Conservation (phyloP, 2,329 filamentous ascomycete genomes). For the Huntiella abstrusa region DNA sequence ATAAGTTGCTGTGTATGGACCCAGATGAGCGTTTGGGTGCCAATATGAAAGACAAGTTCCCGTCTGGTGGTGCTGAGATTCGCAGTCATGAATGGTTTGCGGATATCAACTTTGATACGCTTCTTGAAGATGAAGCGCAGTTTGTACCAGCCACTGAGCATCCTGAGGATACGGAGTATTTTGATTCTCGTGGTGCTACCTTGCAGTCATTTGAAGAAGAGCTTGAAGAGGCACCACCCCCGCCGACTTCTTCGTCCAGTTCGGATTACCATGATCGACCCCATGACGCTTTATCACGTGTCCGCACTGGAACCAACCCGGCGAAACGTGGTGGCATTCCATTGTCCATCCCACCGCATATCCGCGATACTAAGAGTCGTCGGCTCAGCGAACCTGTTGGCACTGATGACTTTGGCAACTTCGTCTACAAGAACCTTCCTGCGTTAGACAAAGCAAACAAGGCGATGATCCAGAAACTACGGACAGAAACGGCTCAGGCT, state of each 20-base stretch:
- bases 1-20: slow-evolving; percentile 72
- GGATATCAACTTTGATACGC: slow-evolving; percentile 70
- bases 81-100: slow-evolving; percentile 76
- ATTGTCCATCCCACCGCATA: slow-evolving; percentile 87
- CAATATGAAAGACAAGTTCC: slow-evolving; percentile 65
- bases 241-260: slow-evolving; percentile 47
- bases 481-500: slow-evolving; percentile 67
- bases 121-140: slow-evolving; percentile 88
- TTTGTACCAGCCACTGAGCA: slow-evolving; percentile 88
- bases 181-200: slow-evolving; percentile 78
- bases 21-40: slow-evolving; percentile 67
- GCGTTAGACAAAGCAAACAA: slow-evolving; percentile 97
- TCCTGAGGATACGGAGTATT: slow-evolving; percentile 95
- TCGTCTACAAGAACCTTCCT: slow-evolving; percentile 91
- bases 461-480: slow-evolving; percentile 90
- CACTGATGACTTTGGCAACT: slow-evolving; percentile 86
- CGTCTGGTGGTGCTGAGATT: slow-evolving; percentile 78
- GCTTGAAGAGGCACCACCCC: slow-evolving; percentile 64
- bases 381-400: slow-evolving; percentile 78
- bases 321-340: slow-evolving; percentile 88
- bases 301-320: slow-evolving; percentile 43
- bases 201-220: slow-evolving; percentile 86
- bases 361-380: slow-evolving; percentile 73
- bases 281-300: slow-evolving; percentile 82
- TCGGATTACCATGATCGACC: slow-evolving; percentile 68